phyloP scores from a whole-genome alignment of 208 protist genomes.

The Vickermania spadyakhi region DNA sequence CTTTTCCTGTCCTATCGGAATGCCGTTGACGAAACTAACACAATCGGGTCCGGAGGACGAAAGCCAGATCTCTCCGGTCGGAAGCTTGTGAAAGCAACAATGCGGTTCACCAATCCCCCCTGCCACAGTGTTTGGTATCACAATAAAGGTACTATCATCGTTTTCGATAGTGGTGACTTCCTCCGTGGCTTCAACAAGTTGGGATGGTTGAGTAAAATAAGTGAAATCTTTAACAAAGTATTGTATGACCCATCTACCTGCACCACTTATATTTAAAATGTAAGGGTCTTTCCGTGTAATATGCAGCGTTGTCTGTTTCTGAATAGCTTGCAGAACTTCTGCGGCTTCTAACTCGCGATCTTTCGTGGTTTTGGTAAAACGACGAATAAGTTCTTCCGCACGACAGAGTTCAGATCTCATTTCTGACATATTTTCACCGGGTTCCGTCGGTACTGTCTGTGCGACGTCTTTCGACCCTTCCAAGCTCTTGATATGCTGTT shows the following conservation, averaged over 20 bases:
- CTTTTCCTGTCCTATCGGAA: too few relatives aligned
- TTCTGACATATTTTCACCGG: conserved; percentile 17
- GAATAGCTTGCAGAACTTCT: conserved; percentile 8
- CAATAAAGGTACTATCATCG: too few relatives aligned
- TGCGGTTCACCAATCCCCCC: too few relatives aligned
- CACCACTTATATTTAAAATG: conserved; percentile 64
- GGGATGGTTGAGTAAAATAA: conserved; percentile 31
- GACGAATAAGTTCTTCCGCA: conserved; percentile 52
- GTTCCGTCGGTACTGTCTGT: background rate
- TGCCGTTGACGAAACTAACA: too few relatives aligned
- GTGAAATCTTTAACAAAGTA: background rate
- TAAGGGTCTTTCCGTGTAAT: conserved; percentile 30
- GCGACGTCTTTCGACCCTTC: conserved; percentile 6
- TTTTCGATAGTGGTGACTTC: too few relatives aligned
- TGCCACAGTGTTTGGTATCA: too few relatives aligned
- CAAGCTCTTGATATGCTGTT: conserved; percentile 50
- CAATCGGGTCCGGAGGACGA: too few relatives aligned
- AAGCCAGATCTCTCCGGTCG: too few relatives aligned
- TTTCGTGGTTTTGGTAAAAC: conserved; percentile 26
- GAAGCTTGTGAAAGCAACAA: too few relatives aligned
- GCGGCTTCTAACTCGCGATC: conserved; percentile 15
- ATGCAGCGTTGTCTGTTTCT: conserved; percentile 13
- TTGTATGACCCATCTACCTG: conserved; percentile 46
- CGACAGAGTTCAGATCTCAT: conserved; percentile 40
- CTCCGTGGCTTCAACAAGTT: conserved; percentile 8